Evolutionary conservation across 192 early-diverging fungal species (phyloP), one percentile per base, ranked within the genome.

Genomic region (Umbelopsis vinacea): DNA sequence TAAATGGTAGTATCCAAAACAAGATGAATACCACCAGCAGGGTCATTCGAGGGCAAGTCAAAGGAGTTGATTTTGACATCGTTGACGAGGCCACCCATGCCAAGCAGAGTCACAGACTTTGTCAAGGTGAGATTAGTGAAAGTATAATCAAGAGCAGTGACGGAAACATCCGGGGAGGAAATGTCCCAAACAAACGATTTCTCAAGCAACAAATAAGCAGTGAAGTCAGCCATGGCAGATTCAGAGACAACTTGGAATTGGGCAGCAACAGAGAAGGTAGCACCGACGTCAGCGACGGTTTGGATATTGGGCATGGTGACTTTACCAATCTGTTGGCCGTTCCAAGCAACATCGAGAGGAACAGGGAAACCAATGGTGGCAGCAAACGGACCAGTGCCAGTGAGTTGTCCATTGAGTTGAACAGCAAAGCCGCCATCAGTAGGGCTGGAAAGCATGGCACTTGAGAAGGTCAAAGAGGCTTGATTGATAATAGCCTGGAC

Each of bases 21-120:
- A 71, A 92, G 82, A 68, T 81, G 85, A 76, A 92, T 90, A 69
- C 84, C 89, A 60, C 87, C 92, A 17, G 73, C 69, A 52, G 84
- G 76, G 46, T 85, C 84, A 52, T 88, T 83, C 19, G 79, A 73
- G 35, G 87, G 87, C 35, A 89, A 71, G 60, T 88, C 78, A 52
- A 85, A 88, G 2, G 71, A 69, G 22, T 74, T 52, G 52, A 87
- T 80, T 6, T 68, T 71, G 35, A 84, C 82, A 72, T 40, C 73
- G 38, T 71, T 69, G 52, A 74, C 76, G 66, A 89, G 83, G 29
- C 83, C 83, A 66, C 71, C 66, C 71, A 81, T 75, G 29, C 84
- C 86, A 46, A 70, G 48, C 4, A 87, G 73, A 48, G 70, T 84
- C 10, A 90, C 80, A 66, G 66, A 70, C 71, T 90, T 88, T 29